Evolutionary conservation across 768 basidiomycete genomes (phyloP).

Genomic region (Termitomyces sp.): DNA sequence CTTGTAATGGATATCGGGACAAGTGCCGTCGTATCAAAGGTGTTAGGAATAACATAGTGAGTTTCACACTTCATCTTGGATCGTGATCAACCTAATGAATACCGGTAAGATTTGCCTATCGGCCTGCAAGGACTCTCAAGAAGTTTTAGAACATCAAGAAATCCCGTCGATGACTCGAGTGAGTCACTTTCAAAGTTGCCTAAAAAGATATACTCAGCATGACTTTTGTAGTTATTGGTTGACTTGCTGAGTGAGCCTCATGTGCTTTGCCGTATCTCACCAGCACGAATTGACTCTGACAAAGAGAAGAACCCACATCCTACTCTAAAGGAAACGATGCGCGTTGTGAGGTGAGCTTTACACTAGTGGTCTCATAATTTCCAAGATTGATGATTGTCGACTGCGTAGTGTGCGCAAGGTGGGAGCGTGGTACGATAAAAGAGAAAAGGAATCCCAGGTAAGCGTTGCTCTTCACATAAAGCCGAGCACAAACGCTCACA

Average conservation of each 20-base stretch:
- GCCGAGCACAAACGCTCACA: not conserved
- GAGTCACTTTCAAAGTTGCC: not conserved
- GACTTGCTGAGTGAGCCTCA: not conserved
- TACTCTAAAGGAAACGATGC: constrained; percentile 1
- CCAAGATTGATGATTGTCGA: not conserved
- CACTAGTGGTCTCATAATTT: not conserved
- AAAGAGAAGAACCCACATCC: not conserved
- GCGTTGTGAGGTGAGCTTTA: not conserved
- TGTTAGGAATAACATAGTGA: not conserved
- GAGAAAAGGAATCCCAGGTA: not conserved
- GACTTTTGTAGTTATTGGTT: not conserved
- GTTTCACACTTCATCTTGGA: not conserved
- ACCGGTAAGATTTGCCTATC: not conserved
- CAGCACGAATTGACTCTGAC: not conserved
- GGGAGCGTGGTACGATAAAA: not conserved
- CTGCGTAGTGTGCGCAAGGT: not conserved
- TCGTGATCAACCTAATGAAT: not conserved
- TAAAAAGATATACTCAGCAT: not conserved
- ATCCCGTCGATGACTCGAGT: not conserved
- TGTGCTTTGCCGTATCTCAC: not conserved
- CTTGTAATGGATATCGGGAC: not conserved
- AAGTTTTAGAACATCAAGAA: not conserved
- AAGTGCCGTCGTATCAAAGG: not conserved
- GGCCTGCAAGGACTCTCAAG: constrained; percentile 1
- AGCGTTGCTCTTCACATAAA: not conserved